These are phyloP conservation scores for Biscogniauxia marginata DNA, from an alignment of 2,329 filamentous ascomycete genomes.

Conservation along the genomic window DNA sequence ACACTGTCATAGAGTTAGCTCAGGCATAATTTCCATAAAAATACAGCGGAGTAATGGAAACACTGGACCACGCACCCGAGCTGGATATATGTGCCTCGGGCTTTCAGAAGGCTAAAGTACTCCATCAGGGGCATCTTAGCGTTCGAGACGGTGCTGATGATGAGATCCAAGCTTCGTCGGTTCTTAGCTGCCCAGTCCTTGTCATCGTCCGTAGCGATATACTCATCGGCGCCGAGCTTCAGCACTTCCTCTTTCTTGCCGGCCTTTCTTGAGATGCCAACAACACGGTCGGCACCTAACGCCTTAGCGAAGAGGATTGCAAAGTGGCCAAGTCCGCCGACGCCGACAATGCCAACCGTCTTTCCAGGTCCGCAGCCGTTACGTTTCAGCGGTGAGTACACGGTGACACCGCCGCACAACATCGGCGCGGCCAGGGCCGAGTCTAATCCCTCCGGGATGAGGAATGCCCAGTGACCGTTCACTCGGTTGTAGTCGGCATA, in stretches of 20 bases:
- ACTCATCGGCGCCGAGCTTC: constrained; percentile 56
- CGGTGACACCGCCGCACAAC: constrained; percentile 69
- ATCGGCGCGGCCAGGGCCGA: constrained; percentile 55
- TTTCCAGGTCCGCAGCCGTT: constrained; percentile 68
- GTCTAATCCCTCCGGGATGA: constrained; percentile 43
- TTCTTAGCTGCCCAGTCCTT: constrained; percentile 54
- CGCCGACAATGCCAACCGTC: constrained; percentile 64
- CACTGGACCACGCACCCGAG: constrained; percentile 46
- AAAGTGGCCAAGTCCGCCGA: constrained; percentile 70
- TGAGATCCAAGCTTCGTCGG: constrained; percentile 52
- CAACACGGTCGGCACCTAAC: constrained; percentile 59
- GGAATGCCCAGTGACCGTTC: constrained; percentile 45
- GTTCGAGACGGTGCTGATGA: constrained; percentile 56
- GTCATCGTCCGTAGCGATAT: constrained; percentile 47
- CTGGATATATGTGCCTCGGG: constrained; percentile 62
- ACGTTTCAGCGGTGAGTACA: constrained; percentile 61
- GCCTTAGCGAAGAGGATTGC: constrained; percentile 68
- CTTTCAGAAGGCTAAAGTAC: constrained; percentile 62
- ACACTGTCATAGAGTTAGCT: constrained; percentile 32
- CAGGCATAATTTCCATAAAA: not conserved
- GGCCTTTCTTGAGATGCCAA: constrained; percentile 55
- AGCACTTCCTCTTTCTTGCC: constrained; percentile 55
- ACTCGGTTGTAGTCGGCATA: constrained; percentile 38
- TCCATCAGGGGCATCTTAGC: constrained; percentile 57
- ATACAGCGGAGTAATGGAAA: not conserved